Evolutionary conservation across 208 protist genomes (phyloP), one percentile per base, ranked within the genome.

Genomic region (Leishmania turanica): DNA sequence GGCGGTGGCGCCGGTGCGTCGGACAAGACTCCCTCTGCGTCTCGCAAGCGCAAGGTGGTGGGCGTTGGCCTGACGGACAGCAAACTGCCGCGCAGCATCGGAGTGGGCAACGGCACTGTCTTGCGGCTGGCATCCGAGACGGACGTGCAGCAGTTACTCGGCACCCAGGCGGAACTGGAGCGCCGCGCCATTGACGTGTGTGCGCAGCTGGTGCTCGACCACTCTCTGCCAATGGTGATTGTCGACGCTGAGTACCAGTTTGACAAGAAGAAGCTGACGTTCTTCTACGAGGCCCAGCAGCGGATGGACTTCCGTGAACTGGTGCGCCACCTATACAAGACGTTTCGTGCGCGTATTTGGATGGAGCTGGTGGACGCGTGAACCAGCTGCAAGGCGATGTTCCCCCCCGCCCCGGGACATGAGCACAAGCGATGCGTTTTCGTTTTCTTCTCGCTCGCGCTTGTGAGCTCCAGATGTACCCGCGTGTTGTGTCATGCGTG

Each of bases 241-340:
- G 90, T 95, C n/a, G 95, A 97, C 75, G 95, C 95, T 0, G 95
- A 98, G 86, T 98, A 97, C 73, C 95, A 98, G 83, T 98, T 93
- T 82, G 95, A 98, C 60, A 94, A 91, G 84, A 97, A 97, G 68
- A 98, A 98, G 87, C 85, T 98, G 31, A 98, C 93, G 31, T 98
- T 98, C 78, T 98, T 94, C 82, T 98, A 97, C 78, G 91, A 97
- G 78, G 90, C 93, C 5, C 89, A 95, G 78, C 92, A 97, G 75
- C 88, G 95, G 60, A 93, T 95, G 88, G 95, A 98, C 84, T 98
- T 98, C 81, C 87, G 95, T 0, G 93, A 96, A 54, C 84, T 98
- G 8, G 93, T 98, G 40, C 90, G 94, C 1, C 93, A 97, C 78
- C 87, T 98, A 9, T 98, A 94, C 88, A 95, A 96, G 76, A 94